These are phyloP conservation scores for Cokeromyces recurvatus DNA, from an alignment of 371 early-diverging fungal species.

Conservation along the genomic window DNA sequence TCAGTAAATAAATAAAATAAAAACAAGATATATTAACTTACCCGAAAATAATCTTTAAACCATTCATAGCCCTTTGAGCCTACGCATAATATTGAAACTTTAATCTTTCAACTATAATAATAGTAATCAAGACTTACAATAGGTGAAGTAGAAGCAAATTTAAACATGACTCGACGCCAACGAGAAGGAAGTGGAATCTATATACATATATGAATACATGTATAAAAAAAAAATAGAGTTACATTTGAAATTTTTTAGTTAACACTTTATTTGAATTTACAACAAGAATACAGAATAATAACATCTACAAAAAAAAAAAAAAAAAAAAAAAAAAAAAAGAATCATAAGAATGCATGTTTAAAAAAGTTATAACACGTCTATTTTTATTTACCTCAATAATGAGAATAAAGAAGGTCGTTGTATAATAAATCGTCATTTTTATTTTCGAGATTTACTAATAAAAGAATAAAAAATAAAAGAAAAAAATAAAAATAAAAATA, in stretches of 20 bases:
- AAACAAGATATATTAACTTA: conserved; percentile 22
- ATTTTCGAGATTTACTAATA: not conserved
- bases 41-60: conserved; percentile 59
- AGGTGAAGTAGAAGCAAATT: conserved; percentile 45
- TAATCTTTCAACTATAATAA: not conserved
- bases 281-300: conserved; percentile 49
- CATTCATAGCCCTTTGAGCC: conserved; percentile 44
- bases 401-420: conserved; percentile 35
- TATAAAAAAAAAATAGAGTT: not conserved
- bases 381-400: conserved; percentile 34
- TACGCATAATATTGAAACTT: too few species aligned
- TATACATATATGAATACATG: not conserved
- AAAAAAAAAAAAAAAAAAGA: not conserved
- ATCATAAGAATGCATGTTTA: not conserved
- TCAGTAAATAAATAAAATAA: not conserved
- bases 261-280: too few species aligned
- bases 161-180: conserved; percentile 55
- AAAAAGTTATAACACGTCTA: too few species aligned
- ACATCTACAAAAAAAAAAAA: conserved; percentile 29
- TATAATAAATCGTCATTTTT: conserved; percentile 50
- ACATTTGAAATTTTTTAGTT: too few species aligned
- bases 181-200: conserved; percentile 59
- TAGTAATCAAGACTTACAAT: conserved; percentile 20
- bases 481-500: too few species aligned
- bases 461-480: not conserved